Conservation (phyloP, 805 yeast genomes). For the Ogataea trehalophila region DNA sequence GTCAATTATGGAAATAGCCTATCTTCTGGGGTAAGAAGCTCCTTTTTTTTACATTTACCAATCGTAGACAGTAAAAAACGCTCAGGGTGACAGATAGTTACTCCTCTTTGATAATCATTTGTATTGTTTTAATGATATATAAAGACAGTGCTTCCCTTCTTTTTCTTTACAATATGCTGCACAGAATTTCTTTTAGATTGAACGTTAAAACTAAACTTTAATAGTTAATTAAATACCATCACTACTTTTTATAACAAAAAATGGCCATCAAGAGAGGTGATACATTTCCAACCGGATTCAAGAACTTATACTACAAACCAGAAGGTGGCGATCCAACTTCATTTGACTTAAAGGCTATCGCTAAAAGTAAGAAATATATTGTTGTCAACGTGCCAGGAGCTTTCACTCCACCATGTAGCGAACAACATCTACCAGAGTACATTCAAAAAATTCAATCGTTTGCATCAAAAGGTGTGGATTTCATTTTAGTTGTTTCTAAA, state of each 20-base stretch:
- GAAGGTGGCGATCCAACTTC: conserved; percentile 31
- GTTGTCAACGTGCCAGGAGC: conserved; percentile 83
- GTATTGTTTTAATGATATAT: neutral
- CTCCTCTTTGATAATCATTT: too few relatives aligned
- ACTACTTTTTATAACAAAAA: neutral
- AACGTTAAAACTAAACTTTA: neutral
- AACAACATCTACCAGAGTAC: conserved; percentile 67
- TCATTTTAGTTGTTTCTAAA: conserved; percentile 56
- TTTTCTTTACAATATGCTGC: neutral
- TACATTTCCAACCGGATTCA: conserved; percentile 32
- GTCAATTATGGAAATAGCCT: too few relatives aligned
- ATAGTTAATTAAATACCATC: neutral
- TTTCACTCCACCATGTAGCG: conserved; percentile 78
- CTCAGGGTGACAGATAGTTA: too few relatives aligned
- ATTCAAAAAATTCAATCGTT: conserved; percentile 46
- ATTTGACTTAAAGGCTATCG: conserved; percentile 30
- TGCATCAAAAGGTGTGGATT: conserved; percentile 56
- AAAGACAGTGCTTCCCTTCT: neutral
- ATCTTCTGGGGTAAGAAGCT: too few relatives aligned
- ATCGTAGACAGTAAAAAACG: too few relatives aligned
- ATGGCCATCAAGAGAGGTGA: conserved; percentile 25
- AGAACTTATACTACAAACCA: conserved; percentile 32
- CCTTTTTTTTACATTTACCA: too few relatives aligned
- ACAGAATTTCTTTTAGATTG: too few relatives aligned
- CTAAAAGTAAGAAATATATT: conserved; percentile 49